A percentile compares a stretch with the other conserved stretches of the same genome.
phyloP scores from a whole-genome alignment of 192 early-diverging fungal genomes.

The Coemansia sp. region DNA sequence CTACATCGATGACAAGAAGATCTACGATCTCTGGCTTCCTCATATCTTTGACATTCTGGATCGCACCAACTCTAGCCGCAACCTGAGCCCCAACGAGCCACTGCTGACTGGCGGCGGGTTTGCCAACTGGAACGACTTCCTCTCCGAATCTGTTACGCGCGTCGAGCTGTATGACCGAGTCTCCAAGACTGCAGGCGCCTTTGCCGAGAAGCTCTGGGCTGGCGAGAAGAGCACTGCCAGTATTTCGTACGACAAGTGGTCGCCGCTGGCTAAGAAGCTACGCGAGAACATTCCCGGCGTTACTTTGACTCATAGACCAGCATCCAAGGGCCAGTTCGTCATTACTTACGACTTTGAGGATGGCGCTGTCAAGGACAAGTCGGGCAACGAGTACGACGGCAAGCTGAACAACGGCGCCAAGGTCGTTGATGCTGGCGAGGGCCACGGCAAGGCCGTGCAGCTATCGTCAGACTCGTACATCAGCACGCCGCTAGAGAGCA shows the following conservation, averaged over 20 bases:
- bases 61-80: conserved; percentile 42
- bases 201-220: conserved; percentile 53
- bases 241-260: conserved; percentile 44
- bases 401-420: conserved; percentile 47
- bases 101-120: conserved; percentile 49
- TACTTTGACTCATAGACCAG: conserved; percentile 34
- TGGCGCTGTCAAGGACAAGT: conserved; percentile 34
- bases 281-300: conserved; percentile 53
- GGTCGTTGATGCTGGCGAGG: conserved; percentile 39
- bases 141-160: conserved; percentile 48
- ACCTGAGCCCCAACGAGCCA: conserved; percentile 34
- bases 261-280: conserved; percentile 51
- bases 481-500: conserved; percentile 41
- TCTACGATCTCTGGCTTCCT: conserved; percentile 53
- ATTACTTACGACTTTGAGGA: conserved; percentile 50
- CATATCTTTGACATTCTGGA: conserved; percentile 49
- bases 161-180: conserved; percentile 51
- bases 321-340: conserved; percentile 42
- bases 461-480: conserved; percentile 36
- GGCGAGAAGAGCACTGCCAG: conserved; percentile 41
- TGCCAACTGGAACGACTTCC: conserved; percentile 53
- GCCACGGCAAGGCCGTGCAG: conserved; percentile 45
- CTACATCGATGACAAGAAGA: conserved; percentile 35
- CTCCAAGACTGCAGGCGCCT: conserved; percentile 41
- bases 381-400: conserved; percentile 48